Base-by-base conservation (phyloP, 1,284 basidiomycete species). In the Stereum hirsutum region DNA sequence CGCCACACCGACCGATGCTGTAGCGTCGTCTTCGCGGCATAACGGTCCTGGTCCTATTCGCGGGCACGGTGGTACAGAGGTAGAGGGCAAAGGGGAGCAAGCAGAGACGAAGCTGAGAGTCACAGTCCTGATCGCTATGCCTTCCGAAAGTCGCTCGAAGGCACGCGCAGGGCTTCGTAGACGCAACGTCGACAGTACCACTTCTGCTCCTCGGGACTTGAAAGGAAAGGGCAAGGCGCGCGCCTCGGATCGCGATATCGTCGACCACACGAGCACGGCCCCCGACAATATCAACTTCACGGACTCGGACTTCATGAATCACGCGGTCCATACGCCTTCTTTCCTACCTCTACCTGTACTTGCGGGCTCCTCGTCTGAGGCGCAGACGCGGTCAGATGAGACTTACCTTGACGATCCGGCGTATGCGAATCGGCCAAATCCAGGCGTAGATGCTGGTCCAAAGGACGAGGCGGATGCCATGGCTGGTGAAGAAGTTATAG, bases 71-170 rank as follows among this genome's bases (percentile, higher is more conserved):
- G 19, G 31, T 32, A 14, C 4, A 10, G 31, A 32, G n/a, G n/a
- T n/a, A n/a, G n/a, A n/a, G n/a, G n/a, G n/a, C n/a, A n/a, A n/a
- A n/a, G n/a, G n/a, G n/a, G n/a, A n/a, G n/a, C 31, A 32, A 32
- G 14, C n/a, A n/a, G 8, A 32, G 31, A 10, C 32, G 14, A 30
- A n/a, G 7, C 37, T 51, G 26, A 36, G 44, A 5, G 44, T 51
- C 5, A 49, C 46, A 14, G 27, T 50, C 19, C 40, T 51, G 10
- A 41, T 51, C 19, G 44, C 43, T 6, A 51, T 51, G 50, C 50
- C 49, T 1, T 46, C 41, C 1, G 20, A 31, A 15, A 14, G n/a
- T 7, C 27, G 40, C 15, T 41, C 40, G 2, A 23, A 15, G 15
- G 33, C 33, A 34, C 33, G 4, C 33, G 15, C 28, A 31, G 12